These are phyloP conservation scores for Sordariomycetes sp. DNA, from an alignment of 2,329 filamentous ascomycete genomes.

Conservation along the genomic window DNA sequence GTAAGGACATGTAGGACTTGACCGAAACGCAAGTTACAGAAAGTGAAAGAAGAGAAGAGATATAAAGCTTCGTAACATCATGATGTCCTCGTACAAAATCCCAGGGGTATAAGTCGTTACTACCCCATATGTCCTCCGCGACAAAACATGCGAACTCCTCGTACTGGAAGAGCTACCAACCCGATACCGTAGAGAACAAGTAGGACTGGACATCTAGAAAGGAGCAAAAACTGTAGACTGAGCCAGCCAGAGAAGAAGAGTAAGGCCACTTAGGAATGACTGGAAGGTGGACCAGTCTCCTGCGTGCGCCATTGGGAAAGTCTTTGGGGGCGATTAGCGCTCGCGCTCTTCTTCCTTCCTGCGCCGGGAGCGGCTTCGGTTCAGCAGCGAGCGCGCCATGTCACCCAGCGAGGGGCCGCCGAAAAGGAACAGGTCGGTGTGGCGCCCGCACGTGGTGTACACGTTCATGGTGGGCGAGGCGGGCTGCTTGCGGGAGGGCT, in stretches of 20 bases:
- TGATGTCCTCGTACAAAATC: background rate
- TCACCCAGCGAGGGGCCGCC: slow-evolving; percentile 31
- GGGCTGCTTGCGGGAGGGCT: background rate
- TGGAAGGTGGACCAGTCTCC: background rate
- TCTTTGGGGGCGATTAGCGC: background rate
- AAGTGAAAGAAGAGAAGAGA: too few species aligned
- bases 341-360: background rate
- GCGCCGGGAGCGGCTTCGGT: slow-evolving; percentile 2
- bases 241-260: background rate
- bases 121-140: background rate
- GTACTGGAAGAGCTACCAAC: background rate
- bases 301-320: background rate
- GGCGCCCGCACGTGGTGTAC: slow-evolving; percentile 40
- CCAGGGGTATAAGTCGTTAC: background rate
- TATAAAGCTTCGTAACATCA: background rate
- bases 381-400: slow-evolving; percentile 25
- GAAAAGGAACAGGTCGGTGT: slow-evolving; percentile 39
- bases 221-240: background rate
- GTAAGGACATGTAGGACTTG: background rate
- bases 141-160: background rate
- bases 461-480: slow-evolving; percentile 22
- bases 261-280: background rate
- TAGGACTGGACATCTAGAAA: background rate
- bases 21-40: background rate
- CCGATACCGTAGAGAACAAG: background rate